A percentile compares a stretch with the other conserved stretches of the same genome.
These are phyloP conservation scores for Gloeophyllum trabeum DNA, from an alignment of 768 basidiomycete genomes.

Conservation along the genomic window DNA sequence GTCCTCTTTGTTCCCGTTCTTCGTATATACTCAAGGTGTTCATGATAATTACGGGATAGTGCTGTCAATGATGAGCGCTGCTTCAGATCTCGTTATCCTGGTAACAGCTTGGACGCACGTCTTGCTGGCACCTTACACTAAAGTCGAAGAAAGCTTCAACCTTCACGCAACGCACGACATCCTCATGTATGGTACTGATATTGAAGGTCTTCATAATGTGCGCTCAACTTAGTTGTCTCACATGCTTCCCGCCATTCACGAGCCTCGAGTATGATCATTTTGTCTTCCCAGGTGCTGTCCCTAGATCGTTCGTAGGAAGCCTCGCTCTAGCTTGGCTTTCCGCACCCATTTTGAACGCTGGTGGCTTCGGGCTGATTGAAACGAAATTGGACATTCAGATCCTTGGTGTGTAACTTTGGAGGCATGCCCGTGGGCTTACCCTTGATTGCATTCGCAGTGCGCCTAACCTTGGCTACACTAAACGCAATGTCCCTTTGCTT, in stretches of 20 bases:
- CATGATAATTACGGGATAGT: too few species aligned
- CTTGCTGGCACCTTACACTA: slow-evolving; percentile 76
- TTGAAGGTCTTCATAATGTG: too few species aligned
- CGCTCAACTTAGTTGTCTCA: not conserved
- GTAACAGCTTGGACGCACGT: slow-evolving; percentile 54
- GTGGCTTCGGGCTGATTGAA: slow-evolving; percentile 27
- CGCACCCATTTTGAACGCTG: slow-evolving; percentile 33
- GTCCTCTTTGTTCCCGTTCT: too few species aligned
- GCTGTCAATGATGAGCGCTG: slow-evolving; percentile 18
- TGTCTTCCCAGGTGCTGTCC: slow-evolving; percentile 80
- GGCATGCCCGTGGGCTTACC: too few species aligned
- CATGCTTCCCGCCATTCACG: not conserved
- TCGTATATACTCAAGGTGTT: too few species aligned
- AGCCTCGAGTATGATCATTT: slow-evolving; percentile 80
- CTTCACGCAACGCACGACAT: slow-evolving; percentile 88
- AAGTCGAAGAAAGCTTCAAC: slow-evolving; percentile 97
- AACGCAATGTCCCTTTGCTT: slow-evolving; percentile 55
- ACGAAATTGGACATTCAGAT: slow-evolving; percentile 65
- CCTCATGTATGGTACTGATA: slow-evolving; percentile 38
- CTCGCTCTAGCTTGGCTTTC: slow-evolving; percentile 51
- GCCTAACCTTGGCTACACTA: slow-evolving; percentile 55
- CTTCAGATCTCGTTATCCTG: slow-evolving; percentile 41
- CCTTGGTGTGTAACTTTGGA: slow-evolving; percentile 52
- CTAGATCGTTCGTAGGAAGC: slow-evolving; percentile 79
- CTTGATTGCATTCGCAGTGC: too few species aligned